Conservation (phyloP, 345 rosid genomes). For the Rubroshorea leprosula region DNA sequence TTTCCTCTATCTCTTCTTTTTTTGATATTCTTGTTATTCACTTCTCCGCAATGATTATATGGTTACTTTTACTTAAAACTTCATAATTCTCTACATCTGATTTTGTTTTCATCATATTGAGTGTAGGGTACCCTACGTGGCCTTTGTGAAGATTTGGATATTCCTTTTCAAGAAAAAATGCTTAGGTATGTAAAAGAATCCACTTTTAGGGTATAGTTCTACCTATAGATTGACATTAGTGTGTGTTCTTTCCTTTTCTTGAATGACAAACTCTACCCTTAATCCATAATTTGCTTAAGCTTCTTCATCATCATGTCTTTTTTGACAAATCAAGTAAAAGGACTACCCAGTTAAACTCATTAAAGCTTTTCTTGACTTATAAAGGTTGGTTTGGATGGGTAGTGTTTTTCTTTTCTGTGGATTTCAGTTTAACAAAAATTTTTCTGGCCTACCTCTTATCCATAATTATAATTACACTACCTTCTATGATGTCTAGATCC, state of each 20-base stretch:
- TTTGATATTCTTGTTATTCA: too few species aligned
- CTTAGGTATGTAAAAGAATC: slow-evolving; percentile 45
- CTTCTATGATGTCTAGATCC: neutral
- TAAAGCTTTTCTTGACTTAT: neutral
- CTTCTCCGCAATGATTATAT: too few species aligned
- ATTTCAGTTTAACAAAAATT: too few species aligned
- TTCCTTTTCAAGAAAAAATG: slow-evolving; percentile 73
- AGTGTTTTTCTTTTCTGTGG: neutral
- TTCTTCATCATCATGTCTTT: neutral
- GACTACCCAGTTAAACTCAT: neutral
- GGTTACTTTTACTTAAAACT: too few species aligned
- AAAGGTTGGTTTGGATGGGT: neutral
- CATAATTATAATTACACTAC: neutral
- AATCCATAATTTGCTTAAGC: neutral
- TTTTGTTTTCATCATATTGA: slow-evolving; percentile 1
- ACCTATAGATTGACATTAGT: neutral
- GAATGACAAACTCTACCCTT: neutral
- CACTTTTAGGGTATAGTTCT: neutral
- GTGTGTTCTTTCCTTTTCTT: neutral
- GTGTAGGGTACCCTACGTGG: slow-evolving; percentile 62
- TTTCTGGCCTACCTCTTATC: neutral
- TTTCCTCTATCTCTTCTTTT: too few species aligned
- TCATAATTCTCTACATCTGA: too few species aligned
- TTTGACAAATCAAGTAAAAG: neutral
- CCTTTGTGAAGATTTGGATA: slow-evolving; percentile 69